These are phyloP conservation scores for Fibroporia radiculosa DNA, from an alignment of 768 basidiomycete genomes.

Conservation along the genomic window DNA sequence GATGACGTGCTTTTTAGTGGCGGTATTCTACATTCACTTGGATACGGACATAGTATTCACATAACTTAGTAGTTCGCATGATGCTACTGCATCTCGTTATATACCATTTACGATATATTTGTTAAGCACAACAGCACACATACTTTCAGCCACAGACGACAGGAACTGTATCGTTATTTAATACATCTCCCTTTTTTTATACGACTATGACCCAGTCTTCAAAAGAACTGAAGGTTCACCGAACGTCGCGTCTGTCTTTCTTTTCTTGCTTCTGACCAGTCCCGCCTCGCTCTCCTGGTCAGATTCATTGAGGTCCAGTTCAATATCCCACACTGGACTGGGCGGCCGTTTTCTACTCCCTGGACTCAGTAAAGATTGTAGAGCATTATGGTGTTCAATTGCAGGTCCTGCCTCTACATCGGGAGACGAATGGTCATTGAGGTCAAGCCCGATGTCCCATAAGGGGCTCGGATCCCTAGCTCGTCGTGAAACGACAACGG, in stretches of 20 bases:
- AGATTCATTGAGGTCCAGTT: slow-evolving; percentile 33
- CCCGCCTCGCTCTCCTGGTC: slow-evolving; percentile 3
- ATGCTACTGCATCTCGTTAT: too few species aligned
- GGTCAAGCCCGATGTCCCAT: slow-evolving; percentile 70
- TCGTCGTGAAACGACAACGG: slow-evolving; percentile 1
- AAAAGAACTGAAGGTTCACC: neutral
- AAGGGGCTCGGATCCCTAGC: slow-evolving; percentile 45
- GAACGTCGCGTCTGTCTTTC: neutral
- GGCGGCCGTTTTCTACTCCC: slow-evolving; percentile 14
- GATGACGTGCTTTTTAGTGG: too few species aligned
- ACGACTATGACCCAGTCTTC: too few species aligned
- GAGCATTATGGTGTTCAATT: neutral
- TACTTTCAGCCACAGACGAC: too few species aligned
- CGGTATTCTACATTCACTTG: too few species aligned
- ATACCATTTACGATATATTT: too few species aligned
- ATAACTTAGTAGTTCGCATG: too few species aligned
- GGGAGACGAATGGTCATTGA: slow-evolving; percentile 24
- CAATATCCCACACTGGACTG: slow-evolving; percentile 33
- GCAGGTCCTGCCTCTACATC: slow-evolving; percentile 10
- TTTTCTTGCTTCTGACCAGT: neutral
- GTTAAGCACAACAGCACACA: too few species aligned
- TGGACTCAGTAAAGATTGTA: neutral
- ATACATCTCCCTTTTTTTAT: too few species aligned
- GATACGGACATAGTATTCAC: too few species aligned
- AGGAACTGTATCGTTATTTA: too few species aligned